A percentile compares a stretch with the other conserved stretches of the same genome.
Conservation (phyloP, 345 rosid genomes). For the Citrus reticulata region DNA sequence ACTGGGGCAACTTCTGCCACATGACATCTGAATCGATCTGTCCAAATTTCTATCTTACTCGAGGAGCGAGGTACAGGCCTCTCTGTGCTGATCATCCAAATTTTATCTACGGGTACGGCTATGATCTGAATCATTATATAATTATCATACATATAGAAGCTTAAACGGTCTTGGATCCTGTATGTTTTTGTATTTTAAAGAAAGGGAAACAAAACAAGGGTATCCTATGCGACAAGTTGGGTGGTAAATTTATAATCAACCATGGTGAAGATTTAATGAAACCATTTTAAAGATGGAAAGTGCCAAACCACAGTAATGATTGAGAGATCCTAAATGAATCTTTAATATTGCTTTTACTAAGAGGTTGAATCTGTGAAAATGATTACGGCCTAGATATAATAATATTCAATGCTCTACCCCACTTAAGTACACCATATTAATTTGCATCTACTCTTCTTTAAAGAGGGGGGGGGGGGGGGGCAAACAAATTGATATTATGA, state of each 20-base stretch:
- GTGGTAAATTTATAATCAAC: background rate
- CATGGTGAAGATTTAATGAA: background rate
- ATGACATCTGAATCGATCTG: background rate
- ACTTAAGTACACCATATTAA: background rate
- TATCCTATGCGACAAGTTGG: background rate
- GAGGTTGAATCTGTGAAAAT: background rate
- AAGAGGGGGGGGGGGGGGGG: too few relatives aligned
- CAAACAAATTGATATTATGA: too few relatives aligned
- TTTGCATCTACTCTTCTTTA: background rate
- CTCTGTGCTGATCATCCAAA: background rate
- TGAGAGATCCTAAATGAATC: constrained; percentile 1
- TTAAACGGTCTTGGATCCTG: background rate
- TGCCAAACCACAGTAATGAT: background rate
- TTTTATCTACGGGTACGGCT: background rate
- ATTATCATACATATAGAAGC: background rate
- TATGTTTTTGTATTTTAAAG: background rate
- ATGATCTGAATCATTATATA: background rate
- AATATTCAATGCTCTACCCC: background rate
- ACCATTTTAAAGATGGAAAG: background rate
- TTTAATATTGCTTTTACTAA: background rate
- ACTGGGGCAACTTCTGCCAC: background rate
- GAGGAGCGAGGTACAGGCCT: background rate
- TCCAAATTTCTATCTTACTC: background rate
- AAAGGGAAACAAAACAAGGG: background rate
- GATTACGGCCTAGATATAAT: background rate